Base-by-base conservation (phyloP, 1,284 basidiomycete genomes). In the Crucibulum cyathiforme region DNA sequence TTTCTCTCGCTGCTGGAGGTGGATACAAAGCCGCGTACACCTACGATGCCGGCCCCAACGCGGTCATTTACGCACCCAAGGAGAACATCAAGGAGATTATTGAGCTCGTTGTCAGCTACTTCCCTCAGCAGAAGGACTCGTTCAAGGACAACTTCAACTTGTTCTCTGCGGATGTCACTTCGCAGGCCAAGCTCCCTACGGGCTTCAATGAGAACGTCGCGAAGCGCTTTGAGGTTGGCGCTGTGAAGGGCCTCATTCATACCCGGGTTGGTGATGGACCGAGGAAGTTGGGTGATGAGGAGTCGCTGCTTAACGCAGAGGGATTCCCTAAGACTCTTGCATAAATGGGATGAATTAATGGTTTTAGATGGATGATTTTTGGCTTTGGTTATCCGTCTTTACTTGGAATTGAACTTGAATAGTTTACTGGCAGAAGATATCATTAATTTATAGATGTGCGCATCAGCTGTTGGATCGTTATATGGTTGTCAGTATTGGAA, bases 21-120 rank as follows among this genome's bases (percentile, higher is more conserved):
- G 85, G 87, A 60, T 81, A 89, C 72, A 89, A 94, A 71, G 96
- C 94, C 0, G 97, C 96, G 39, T 99, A 99, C 81, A 99, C 98
- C 7, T 99, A 94, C 74, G 98, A 99, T 71, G 98, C 97, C 0
- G 97, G 97, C 41, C 98, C 98, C 37, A 99, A 99, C 78, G 97
- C 97, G 1, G 98, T 99, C 68, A 95, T 99, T 70, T 99, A 99
- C 78, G 87, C 95, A 0, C 86, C 88, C 19, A 85, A 92, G 72
- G 83, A 87, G 67, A 88, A 96, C 77, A 82, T 96, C 71, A 85
- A 86, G 64, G 86, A 90, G 76, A 90, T 98, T 66, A 80, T 95
- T 45, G 82, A 87, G 68, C 76, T 94, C 62, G 84, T 98, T 67
- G 78, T 90, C 57, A 79, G 82, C 58, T 97, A 90, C 78, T 98